Percentiles rank a stretch among this genome's conserved stretches.
Evolutionary conservation across 805 yeast genomes (phyloP).

Genomic region (Kodamaea neixiangensis): DNA sequence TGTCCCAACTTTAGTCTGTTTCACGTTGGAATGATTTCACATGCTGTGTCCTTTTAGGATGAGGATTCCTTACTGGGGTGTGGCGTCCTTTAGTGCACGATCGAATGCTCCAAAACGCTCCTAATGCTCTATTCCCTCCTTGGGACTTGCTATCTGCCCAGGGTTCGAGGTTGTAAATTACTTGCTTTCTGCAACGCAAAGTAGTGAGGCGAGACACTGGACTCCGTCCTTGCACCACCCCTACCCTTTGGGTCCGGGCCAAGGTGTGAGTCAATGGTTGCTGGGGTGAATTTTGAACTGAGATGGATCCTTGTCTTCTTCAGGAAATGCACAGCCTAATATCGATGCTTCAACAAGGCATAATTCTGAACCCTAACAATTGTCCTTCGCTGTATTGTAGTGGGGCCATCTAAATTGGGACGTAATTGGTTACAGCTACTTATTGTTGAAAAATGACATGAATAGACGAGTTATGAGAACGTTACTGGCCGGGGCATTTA

Average conservation of each 20-base stretch:
- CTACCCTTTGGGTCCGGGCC: neutral
- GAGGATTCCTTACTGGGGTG: neutral
- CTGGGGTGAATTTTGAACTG: neutral
- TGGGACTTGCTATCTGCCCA: neutral
- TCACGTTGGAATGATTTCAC: neutral
- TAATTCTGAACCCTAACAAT: neutral
- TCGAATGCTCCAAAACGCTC: neutral
- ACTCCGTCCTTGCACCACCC: neutral
- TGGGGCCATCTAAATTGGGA: too few species aligned
- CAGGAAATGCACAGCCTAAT: too few species aligned
- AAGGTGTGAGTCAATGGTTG: neutral
- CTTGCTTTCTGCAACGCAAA: neutral
- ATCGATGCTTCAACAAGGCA: neutral
- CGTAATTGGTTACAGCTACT: too few species aligned
- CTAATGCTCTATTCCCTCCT: neutral
- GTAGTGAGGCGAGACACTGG: neutral
- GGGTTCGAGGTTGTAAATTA: neutral
- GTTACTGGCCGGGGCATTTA: too few species aligned
- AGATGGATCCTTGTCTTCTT: too few species aligned
- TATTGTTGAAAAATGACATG: too few species aligned
- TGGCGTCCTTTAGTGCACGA: neutral
- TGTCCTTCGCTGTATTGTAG: neutral
- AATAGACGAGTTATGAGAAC: too few species aligned
- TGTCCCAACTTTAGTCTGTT: constrained; percentile 3
- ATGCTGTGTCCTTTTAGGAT: neutral